phyloP scores from a whole-genome alignment of 2,329 filamentous ascomycete species.

The Nothophoma quercina region DNA sequence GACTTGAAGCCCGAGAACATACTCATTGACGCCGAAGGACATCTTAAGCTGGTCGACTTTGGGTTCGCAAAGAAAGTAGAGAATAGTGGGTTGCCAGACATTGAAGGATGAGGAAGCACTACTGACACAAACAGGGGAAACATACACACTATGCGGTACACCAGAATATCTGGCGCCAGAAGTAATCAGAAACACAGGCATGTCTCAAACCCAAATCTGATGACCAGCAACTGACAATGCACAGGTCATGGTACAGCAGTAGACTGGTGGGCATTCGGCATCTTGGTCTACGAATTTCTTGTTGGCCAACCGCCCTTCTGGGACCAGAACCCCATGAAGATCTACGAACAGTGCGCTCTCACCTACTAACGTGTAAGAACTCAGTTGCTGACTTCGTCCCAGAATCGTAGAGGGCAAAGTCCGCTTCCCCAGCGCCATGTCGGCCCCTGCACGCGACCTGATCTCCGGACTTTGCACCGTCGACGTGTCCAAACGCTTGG shows the following conservation, averaged over 20 bases:
- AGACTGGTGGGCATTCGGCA: slow-evolving; percentile 88
- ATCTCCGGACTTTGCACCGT: slow-evolving; percentile 80
- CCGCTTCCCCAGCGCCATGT: slow-evolving; percentile 74
- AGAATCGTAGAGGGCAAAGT: slow-evolving; percentile 83
- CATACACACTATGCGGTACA: slow-evolving; percentile 83
- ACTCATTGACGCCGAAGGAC: slow-evolving; percentile 76
- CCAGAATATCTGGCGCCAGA: slow-evolving; percentile 86
- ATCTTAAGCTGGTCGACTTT: slow-evolving; percentile 85
- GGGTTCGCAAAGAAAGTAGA: slow-evolving; percentile 84
- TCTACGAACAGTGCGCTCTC: slow-evolving; percentile 71
- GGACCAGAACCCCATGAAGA: slow-evolving; percentile 86
- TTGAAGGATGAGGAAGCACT: background rate
- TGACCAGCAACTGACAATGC: slow-evolving; percentile 23
- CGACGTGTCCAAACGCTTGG: slow-evolving; percentile 78
- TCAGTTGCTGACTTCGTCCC: background rate
- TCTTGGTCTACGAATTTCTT: slow-evolving; percentile 83
- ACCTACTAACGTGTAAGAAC: too few species aligned
- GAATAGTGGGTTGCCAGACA: slow-evolving; percentile 53
- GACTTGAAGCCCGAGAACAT: slow-evolving; percentile 87
- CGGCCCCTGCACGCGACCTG: slow-evolving; percentile 73
- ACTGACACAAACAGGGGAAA: slow-evolving; percentile 62
- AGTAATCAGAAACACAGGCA: slow-evolving; percentile 82
- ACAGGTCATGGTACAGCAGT: slow-evolving; percentile 72
- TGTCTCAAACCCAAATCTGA: background rate
- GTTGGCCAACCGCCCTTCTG: slow-evolving; percentile 88